Evolutionary conservation across 129 eudicot genomes (phyloP), one percentile per base, ranked within the genome.

Genomic region (Centaurea solstitialis): DNA sequence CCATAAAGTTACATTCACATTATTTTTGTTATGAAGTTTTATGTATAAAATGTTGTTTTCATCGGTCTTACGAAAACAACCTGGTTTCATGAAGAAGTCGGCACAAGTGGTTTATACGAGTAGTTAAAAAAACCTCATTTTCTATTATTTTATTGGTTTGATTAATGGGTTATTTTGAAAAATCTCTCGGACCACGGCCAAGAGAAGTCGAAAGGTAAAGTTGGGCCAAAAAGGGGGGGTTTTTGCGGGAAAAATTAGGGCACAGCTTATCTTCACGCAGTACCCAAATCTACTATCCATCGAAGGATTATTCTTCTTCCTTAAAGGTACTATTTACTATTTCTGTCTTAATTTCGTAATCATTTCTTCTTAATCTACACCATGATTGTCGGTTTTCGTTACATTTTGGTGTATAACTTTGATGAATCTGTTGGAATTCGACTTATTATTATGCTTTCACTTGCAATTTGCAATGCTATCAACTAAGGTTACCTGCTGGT

Each of bases 211-310:
- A 39, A 64, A 72, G 4, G 30, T 39, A 71, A 68, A 71, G 23
- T 83, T 78, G 79, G 83, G 83, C 79, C 45, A 22, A 72, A 77
- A 33, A 33, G 37, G 33, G 76, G 76, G 85, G 82, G 79, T 72
- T 59, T 64, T 66, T 53, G 57, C 69, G 26, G 43, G 53, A 50
- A 73, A 73, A 85, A 81, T 70, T 85, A 81, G 88, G 88, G 88
- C 88, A 85, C 86, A 76, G 77, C 79, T 81, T 85, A 73, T 72
- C 80, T 33, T 1, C 41, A 53, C 62, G 21, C 72, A 74, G 33
- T 6, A 12, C 67, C 72, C 74, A 64, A 76, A 76, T 50, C 75
- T n/a, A 28, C 74, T 59, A 22, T 67, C 39, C 35, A 30, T 57
- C 22, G 8, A 26, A 26, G 65, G 45, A 64, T 70, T 21, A 50